Evolutionary conservation across 176 grass and related monocot genomes (phyloP).

Genomic region (Pontederia crassipes): DNA sequence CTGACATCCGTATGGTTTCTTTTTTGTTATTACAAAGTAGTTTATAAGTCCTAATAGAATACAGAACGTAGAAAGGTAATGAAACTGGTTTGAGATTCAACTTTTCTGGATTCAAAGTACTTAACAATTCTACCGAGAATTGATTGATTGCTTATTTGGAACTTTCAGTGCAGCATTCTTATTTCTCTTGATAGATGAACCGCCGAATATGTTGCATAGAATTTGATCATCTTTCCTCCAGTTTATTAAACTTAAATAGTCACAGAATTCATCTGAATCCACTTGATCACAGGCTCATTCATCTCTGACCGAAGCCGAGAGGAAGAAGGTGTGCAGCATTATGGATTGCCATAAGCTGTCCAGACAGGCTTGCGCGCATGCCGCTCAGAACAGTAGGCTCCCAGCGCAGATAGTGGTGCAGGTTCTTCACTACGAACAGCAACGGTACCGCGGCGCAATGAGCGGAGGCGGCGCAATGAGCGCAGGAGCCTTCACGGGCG

Average conservation of each 20-base stretch:
- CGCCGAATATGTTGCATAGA: not conserved
- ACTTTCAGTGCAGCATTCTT: not conserved
- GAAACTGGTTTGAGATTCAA: too few relatives aligned
- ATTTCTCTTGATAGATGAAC: not conserved
- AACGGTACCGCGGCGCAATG: slow-evolving; percentile 36
- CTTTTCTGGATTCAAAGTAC: too few relatives aligned
- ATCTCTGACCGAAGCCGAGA: slow-evolving; percentile 42
- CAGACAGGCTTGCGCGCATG: slow-evolving; percentile 76
- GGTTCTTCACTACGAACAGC: slow-evolving; percentile 77
- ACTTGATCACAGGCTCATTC: slow-evolving; percentile 45
- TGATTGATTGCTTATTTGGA: too few relatives aligned
- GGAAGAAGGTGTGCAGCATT: slow-evolving; percentile 58
- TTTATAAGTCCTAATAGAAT: too few relatives aligned
- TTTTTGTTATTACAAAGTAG: too few relatives aligned
- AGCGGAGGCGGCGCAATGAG: not conserved
- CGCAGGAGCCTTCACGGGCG: slow-evolving; percentile 17
- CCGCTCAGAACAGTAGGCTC: slow-evolving; percentile 71
- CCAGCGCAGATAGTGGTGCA: slow-evolving; percentile 81
- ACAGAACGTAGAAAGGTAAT: too few relatives aligned
- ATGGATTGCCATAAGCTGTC: slow-evolving; percentile 92
- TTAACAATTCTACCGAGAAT: too few relatives aligned
- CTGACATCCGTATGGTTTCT: too few relatives aligned
- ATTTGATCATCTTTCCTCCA: not conserved
- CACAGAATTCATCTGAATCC: too few relatives aligned
- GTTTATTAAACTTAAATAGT: not conserved